A percentile compares a stretch with the other conserved stretches of the same genome.
These are phyloP conservation scores for Brassica hybrid DNA, from an alignment of 441 rosid genomes.

Conservation along the genomic window DNA sequence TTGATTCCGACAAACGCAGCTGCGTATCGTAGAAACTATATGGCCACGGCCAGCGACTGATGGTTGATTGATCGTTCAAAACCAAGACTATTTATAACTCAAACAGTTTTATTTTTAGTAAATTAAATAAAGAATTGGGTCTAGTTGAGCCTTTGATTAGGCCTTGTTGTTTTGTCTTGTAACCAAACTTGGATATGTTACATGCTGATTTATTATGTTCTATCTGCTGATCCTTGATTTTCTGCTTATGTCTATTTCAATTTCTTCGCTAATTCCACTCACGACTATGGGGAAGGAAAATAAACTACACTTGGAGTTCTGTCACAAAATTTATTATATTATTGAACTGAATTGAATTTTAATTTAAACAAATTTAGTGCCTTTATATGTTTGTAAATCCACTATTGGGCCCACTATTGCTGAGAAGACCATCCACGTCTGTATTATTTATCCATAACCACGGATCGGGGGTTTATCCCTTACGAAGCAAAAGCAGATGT, in stretches of 20 bases:
- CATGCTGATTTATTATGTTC: conserved; percentile 5
- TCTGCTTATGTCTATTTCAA: neutral
- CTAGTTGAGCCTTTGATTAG: neutral
- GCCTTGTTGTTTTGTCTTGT: neutral
- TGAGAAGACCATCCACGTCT: no score
- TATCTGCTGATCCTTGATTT: neutral
- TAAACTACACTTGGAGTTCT: no score
- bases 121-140: conserved; percentile 2
- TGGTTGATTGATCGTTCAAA: conserved; percentile 9
- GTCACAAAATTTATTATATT: no score
- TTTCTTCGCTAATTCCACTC: no score
- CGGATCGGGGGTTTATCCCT: no score
- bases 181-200: neutral
- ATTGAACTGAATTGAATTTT: no score
- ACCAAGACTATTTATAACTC: neutral
- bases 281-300: no score
- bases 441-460: no score
- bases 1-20: conserved; percentile 36
- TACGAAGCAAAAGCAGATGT: no score
- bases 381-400: no score
- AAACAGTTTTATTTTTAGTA: neutral
- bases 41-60: conserved; percentile 9
- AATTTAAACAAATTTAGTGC: no score
- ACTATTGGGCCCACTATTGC: no score
- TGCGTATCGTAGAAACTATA: conserved; percentile 26